Conservation (phyloP, 495 filamentous ascomycete species). For the Aspergillus indologenus region DNA sequence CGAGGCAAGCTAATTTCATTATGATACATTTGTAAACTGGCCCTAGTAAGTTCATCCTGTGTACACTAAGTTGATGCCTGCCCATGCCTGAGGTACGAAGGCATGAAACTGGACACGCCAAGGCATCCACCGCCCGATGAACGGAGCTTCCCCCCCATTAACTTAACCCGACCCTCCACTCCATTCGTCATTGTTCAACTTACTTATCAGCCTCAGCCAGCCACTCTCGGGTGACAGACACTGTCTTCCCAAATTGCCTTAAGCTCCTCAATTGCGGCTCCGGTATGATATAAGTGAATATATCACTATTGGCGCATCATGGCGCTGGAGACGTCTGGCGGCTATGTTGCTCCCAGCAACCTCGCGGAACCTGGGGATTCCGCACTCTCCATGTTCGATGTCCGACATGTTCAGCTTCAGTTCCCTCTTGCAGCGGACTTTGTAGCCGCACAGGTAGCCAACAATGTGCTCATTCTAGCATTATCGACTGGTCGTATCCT, state of each 20-base stretch:
- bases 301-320: conserved; percentile 42
- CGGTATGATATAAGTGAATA: conserved; percentile 37
- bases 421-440: conserved; percentile 91
- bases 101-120: conserved; percentile 15
- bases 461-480: conserved; percentile 92
- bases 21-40: neutral
- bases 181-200: conserved; percentile 15
- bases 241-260: conserved; percentile 9
- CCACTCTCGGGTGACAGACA: conserved; percentile 11
- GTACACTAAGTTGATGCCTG: too few relatives aligned
- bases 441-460: conserved; percentile 92
- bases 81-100: too few relatives aligned
- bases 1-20: neutral
- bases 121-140: conserved; percentile 11
- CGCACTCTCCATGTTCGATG: conserved; percentile 83
- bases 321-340: conserved; percentile 52
- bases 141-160: conserved; percentile 9
- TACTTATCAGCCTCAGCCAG: too few relatives aligned
- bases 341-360: conserved; percentile 53
- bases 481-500: conserved; percentile 85
- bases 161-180: neutral
- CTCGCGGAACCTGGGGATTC: conserved; percentile 59
- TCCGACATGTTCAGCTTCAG: conserved; percentile 84
- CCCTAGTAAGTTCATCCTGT: too few relatives aligned
- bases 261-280: conserved; percentile 9